Percentiles rank a stretch among this genome's conserved stretches.
Conservation (phyloP, 2,329 filamentous ascomycete genomes). For the Didymella lethalis region DNA sequence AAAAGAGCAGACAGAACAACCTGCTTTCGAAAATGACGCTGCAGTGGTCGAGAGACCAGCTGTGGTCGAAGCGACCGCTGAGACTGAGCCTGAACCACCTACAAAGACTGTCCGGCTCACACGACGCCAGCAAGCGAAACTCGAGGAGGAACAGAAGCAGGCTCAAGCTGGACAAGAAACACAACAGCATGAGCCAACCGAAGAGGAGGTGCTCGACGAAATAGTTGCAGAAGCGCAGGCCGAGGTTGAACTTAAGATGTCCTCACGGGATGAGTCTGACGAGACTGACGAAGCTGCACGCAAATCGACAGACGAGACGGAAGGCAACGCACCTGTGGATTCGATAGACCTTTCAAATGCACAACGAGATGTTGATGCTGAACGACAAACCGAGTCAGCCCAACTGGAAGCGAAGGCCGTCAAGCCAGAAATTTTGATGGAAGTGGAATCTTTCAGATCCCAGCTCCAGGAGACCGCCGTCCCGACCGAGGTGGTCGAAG, state of each 20-base stretch:
- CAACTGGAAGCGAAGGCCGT: background rate
- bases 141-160: slow-evolving; percentile 5
- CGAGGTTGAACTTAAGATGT: background rate
- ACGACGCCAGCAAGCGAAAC: slow-evolving; percentile 14
- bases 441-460: background rate
- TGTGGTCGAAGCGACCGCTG: background rate
- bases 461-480: slow-evolving; percentile 1
- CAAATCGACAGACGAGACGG: background rate
- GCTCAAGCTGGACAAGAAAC: slow-evolving; percentile 5
- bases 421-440: background rate
- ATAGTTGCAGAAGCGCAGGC: slow-evolving; percentile 1
- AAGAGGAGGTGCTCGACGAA: slow-evolving; percentile 6
- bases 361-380: background rate
- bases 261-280: background rate
- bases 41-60: background rate
- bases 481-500: background rate
- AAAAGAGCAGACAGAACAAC: background rate
- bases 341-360: background rate
- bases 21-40: background rate
- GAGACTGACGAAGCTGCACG: background rate
- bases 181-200: slow-evolving; percentile 8
- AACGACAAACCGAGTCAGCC: background rate
- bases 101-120: slow-evolving; percentile 9
- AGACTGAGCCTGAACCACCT: background rate
- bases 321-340: background rate